Evolutionary conservation across 768 basidiomycete species (phyloP), one percentile per base, ranked within the genome.

Genomic region (Ephemerocybe angulata): DNA sequence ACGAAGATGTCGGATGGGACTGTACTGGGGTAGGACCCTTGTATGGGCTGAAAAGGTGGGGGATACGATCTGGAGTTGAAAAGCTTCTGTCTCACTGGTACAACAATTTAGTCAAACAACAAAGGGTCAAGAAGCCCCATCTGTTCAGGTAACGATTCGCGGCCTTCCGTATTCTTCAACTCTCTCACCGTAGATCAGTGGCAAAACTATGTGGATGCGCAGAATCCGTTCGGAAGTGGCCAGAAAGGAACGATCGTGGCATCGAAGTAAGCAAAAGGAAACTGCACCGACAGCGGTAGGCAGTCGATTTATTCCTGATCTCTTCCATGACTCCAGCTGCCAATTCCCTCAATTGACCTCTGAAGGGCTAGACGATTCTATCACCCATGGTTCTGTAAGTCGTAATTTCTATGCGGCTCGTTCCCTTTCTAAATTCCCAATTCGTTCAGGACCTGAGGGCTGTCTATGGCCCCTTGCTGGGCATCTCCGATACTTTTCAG

Each of bases 291-390:
- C 21, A 10, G 17, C 38, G 33, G n/a, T 19, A 17, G 21, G 21
- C 21, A 19, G 7, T 8, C 15, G 15, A 41, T 41, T 41, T 8
- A 35, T 35, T 35, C 10, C 8, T 17, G 10, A 17, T 35, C 10
- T 8, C 22, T 28, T 29, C 38, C 37, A 6, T 21, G 17, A n/a
- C 10, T 35, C 5, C n/a, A 78, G 77, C 21, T 81, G 79, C 37
- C 78, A 79, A 56, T 74, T 80, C 50, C 80, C 79, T 19, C 77
- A 79, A 64, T 75, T 79, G 15, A 79, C 80, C 1, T 56, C 69
- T 5, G 69, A 72, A 53, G 78, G 77, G 13, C 65, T 80, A 3
- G 67, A 72, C 38, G 79, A 80, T 59, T 67, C 76, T 1, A 68
- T 76, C 33, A 67, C 65, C 0, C 80, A 80, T 57, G 80, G 80